Evolutionary conservation across 75 land plant genomes (phyloP), one percentile per base, ranked within the genome.

Genomic region (Adiantum capillusveneris): DNA sequence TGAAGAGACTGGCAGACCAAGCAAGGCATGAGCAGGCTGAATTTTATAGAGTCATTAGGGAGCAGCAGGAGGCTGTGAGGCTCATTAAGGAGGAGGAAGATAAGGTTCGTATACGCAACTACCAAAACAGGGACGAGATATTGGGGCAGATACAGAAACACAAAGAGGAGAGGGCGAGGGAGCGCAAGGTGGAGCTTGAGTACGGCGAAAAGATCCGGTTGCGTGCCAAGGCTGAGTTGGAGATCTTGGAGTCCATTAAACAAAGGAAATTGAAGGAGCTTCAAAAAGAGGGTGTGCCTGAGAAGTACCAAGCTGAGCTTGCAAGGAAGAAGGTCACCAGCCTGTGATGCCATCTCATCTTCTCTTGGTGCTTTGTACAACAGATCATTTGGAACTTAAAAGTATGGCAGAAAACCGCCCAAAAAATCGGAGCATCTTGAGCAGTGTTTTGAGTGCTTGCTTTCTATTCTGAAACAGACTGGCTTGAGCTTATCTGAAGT

Each of bases 221-320:
- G 26, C 29, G 42, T 25, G 25, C 28, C 48, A 50, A 59, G 17
- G 76, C 70, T 61, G 76, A 73, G 63, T 42, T 43, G 17, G 39
- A 67, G 36, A 49, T 64, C 30, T 46, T 73, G 29, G 59, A 60
- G n/a, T 36, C 60, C 5, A 73, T 73, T 44, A 73, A 67, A 44
- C 53, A 59, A 21, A 21, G 65, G 64, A 73, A 73, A 61, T 41
- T 73, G n/a, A 62, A 73, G 20, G 70, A 66, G 61, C 57, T 73
- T 24, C 39, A 73, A 2, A 58, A 52, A 52, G 70, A 66, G 43
- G 70, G 70, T 1, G 76, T 73, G 2, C 76, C 76, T 24, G 0
- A 19, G 20, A 73, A 73, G 41, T 73, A 73, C 25, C 43, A 29
- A 41, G 76, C 62, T 0, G 76, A 73, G 12, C 69, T 73, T 25